Base-by-base conservation (phyloP, 257 asterid species). In the Fraxinus excelsior region DNA sequence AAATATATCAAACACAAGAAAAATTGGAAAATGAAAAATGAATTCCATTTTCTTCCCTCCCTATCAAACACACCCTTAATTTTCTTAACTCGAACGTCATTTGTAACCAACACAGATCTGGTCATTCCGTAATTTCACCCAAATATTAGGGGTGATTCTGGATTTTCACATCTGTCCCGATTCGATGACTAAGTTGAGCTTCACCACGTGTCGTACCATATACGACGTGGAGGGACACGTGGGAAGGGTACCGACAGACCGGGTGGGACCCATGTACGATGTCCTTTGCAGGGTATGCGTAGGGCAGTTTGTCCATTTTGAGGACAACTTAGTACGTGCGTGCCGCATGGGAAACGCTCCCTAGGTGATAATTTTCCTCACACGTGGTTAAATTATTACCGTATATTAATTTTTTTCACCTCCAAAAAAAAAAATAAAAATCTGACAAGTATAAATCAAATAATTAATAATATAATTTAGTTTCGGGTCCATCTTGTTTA, bases 281-380 rank as follows among this genome's bases (percentile, higher is more conserved):
- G 79, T 79, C 83, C 77, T 79, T 79, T 79, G 76, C 58, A 71
- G 42, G 53, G 79, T 74, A 67, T 38, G 38, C 26, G 67, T 67
- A 23, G 31, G 3, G 38, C 74, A 72, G 42, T 72, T 46, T 73
- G 74, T 71, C 70, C 72, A 18, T 38, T 42, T 38, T 29, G 11
- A 26, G 21, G 56, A 77, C 76, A 53, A 10, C 28, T 75, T 4
- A 40, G 18, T 42, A 40, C 35, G 11, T 65, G 46, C 37, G 32
- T 3, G n/a, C 5, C 56, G 21, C 56, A 3, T 46, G 56, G n/a
- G 56, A 46, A 46, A 46, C n/a, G 56, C 51, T 12, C 18, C 18
- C 5, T 11, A 42, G 51, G 18, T 42, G 56, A 14, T 46, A 14
- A 0, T 46, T 4, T 14, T 14, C 56, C 21, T 46, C 2, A 46